Percentiles rank a stretch among this genome's conserved stretches.
These are phyloP conservation scores for Cytospora piceae DNA, from an alignment of 2,329 filamentous ascomycete species.

Conservation along the genomic window DNA sequence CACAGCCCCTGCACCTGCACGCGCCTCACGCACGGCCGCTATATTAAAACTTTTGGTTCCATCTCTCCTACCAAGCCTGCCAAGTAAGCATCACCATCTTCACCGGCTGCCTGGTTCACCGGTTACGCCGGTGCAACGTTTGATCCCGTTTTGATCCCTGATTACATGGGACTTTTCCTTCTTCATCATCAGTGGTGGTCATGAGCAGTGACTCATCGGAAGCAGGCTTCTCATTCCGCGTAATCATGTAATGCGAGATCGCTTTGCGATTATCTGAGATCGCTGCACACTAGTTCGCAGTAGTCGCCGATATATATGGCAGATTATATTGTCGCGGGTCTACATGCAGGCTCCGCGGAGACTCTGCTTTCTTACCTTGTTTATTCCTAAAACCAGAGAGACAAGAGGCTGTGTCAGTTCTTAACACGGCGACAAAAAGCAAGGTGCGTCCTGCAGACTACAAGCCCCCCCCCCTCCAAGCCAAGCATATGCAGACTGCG, in stretches of 20 bases:
- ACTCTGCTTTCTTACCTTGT: neutral
- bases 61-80: neutral
- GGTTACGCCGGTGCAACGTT: slow-evolving; percentile 9
- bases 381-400: slow-evolving; percentile 7
- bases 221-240: neutral
- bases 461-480: slow-evolving; percentile 11
- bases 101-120: slow-evolving; percentile 9
- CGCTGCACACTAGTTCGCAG: neutral
- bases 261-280: neutral
- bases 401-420: slow-evolving; percentile 26
- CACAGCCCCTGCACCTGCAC: slow-evolving; percentile 13
- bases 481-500: slow-evolving; percentile 12
- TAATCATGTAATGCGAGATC: neutral
- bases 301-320: neutral
- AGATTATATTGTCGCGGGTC: neutral
- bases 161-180: neutral
- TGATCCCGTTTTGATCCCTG: neutral
- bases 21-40: neutral
- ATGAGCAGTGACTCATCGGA: neutral
- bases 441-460: slow-evolving; percentile 22
- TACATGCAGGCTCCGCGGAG: neutral
- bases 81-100: slow-evolving; percentile 2
- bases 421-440: slow-evolving; percentile 10
- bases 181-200: neutral
- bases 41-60: neutral